These are phyloP conservation scores for Psilocybe cyanescens DNA, from an alignment of 768 basidiomycete genomes.

Conservation along the genomic window DNA sequence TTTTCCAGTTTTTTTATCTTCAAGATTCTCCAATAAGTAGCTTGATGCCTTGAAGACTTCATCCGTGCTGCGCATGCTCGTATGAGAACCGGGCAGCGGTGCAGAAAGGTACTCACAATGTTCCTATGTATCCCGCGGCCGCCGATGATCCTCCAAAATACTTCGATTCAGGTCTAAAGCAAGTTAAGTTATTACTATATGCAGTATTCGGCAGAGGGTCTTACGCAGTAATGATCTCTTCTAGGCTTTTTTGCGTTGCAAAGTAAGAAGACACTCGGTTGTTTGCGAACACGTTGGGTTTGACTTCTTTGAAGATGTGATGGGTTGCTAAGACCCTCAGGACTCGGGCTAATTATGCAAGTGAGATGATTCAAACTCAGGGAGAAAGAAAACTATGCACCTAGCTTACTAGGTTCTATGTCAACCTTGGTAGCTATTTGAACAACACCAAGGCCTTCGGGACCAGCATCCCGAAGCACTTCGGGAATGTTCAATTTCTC, in stretches of 20 bases:
- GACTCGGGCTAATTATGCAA: conserved; percentile 30
- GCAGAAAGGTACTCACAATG: conserved; percentile 1
- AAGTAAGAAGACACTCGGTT: conserved; percentile 40
- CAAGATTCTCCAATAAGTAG: conserved; percentile 8
- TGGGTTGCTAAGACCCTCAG: conserved; percentile 41
- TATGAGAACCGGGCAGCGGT: not conserved
- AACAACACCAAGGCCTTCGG: conserved; percentile 33
- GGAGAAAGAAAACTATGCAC: conserved; percentile 20
- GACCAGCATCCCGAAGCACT: conserved; percentile 42
- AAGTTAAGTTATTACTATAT: not conserved
- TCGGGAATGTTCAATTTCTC: conserved; percentile 39
- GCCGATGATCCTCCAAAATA: conserved; percentile 1
- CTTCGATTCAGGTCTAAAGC: conserved; percentile 1
- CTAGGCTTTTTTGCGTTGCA: conserved; percentile 33
- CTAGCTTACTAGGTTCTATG: conserved; percentile 35
- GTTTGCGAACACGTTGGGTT: conserved; percentile 40
- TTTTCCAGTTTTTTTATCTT: conserved; percentile 4
- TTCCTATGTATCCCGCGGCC: conserved; percentile 10
- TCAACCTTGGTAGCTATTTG: conserved; percentile 34
- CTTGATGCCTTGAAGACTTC: conserved; percentile 11
- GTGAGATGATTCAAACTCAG: too few relatives aligned
- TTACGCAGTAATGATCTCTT: conserved; percentile 18
- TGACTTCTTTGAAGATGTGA: conserved; percentile 42
- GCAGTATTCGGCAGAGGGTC: not conserved
- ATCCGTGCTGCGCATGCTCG: not conserved